Evolutionary conservation across 2,329 filamentous ascomycete species (phyloP), one percentile per base, ranked within the genome.

Genomic region (Sclerotiophoma versabilis): DNA sequence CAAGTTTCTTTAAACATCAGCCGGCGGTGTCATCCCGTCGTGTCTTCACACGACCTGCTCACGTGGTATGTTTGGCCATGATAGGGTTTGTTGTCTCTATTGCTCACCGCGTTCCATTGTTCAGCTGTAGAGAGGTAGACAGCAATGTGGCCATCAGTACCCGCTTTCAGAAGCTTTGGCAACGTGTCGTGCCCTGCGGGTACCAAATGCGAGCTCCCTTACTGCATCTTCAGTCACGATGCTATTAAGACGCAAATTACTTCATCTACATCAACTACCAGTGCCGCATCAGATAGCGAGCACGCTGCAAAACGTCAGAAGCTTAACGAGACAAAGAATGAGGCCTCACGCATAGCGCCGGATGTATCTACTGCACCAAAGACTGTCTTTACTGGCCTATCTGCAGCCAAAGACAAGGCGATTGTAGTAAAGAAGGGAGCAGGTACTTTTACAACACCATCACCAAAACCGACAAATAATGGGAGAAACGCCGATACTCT

Each of bases 141-240:
- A 54, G 51, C 5, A 36, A 73, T 73, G 70, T 73, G 69, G 69
- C 69, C 70, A 11, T 69, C 65, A 12, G 14, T 59, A 25, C 55
- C 69, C 23, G 58, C 62, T 17, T 68, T 61, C 55, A 66, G 63
- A 26, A 58, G 58, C 42, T 72, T 72, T 49, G 57, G 58, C 32
- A 64, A 58, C 10, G 41, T 68, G 30, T 14, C 75, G 23, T 88
- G 85, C 68, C 85, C 85, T 8, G 75, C 79, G 57, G 78, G 77
- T 46, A 38, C 72, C 22, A 54, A 58, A 15, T 88, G 85, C 71
- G 64, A 71, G 25, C 73, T 87, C 11, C 74, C 81, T 12, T 79
- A 80, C 58, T 88, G 85, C 73, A 80, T 87, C 17, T 88, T 87
- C 71, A 77, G 74, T 11, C 85, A 88, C 70, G 69, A 79, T 48